A percentile compares a stretch with the other conserved stretches of the same genome.
phyloP scores from a whole-genome alignment of 257 asterid species.

The Nicotiana tabacum region DNA sequence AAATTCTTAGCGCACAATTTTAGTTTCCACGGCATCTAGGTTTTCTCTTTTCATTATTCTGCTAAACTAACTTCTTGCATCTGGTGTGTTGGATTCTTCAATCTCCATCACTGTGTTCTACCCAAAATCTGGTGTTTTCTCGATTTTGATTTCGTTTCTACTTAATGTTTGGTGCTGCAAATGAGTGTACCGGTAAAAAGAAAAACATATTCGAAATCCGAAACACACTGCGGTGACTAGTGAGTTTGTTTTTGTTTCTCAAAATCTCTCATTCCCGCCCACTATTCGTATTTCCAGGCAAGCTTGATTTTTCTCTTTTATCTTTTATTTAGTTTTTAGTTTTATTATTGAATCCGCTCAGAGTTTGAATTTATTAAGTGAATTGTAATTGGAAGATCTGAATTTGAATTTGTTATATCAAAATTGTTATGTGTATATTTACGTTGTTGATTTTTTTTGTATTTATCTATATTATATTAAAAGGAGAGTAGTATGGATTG shows the following conservation, averaged over 20 bases:
- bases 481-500: no score
- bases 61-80: no score
- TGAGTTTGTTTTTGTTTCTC: not conserved
- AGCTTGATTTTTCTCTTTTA: not conserved
- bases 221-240: not conserved
- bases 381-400: not conserved
- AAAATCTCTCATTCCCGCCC: conserved; percentile 7
- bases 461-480: no score
- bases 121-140: no score
- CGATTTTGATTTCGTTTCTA: no score
- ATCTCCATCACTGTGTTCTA: no score
- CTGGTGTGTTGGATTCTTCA: no score
- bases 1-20: no score
- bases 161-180: no score
- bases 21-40: no score
- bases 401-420: not conserved
- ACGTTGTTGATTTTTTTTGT: not conserved
- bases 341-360: not conserved
- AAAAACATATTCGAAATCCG: not conserved
- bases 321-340: not conserved
- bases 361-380: not conserved
- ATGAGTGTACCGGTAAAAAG: not conserved
- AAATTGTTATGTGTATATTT: not conserved
- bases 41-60: no score
- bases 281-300: not conserved